Evolutionary conservation across 2,329 filamentous ascomycete species (phyloP).

Genomic region (Aspergillus udagawae): DNA sequence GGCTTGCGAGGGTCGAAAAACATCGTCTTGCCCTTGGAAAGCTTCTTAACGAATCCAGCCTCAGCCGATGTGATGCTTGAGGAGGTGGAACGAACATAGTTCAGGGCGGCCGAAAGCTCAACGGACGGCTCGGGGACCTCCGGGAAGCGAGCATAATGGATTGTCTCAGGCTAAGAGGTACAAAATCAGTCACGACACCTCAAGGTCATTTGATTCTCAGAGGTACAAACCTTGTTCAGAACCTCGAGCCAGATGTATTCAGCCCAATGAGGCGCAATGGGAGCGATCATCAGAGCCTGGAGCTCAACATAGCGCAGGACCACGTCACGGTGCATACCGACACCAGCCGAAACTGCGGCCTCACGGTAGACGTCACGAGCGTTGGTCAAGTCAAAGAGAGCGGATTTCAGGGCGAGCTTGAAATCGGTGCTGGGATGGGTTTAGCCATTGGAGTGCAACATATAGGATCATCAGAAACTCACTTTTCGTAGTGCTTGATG

Average conservation of each 20-base stretch:
- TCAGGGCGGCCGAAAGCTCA: slow-evolving; percentile 69
- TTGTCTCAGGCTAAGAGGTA: slow-evolving; percentile 54
- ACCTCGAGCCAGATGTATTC: slow-evolving; percentile 95
- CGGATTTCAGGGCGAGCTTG: slow-evolving; percentile 80
- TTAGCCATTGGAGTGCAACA: slow-evolving; percentile 9
- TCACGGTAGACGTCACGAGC: slow-evolving; percentile 90
- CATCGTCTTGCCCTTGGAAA: slow-evolving; percentile 84
- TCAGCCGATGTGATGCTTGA: slow-evolving; percentile 84
- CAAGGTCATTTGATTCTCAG: not conserved
- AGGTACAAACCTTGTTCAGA: slow-evolving; percentile 57
- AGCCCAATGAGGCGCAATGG: slow-evolving; percentile 87
- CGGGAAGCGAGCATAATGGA: slow-evolving; percentile 78
- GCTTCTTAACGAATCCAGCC: slow-evolving; percentile 70
- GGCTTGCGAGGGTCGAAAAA: slow-evolving; percentile 85
- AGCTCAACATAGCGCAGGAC: slow-evolving; percentile 78
- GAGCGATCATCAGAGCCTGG: slow-evolving; percentile 75
- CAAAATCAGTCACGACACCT: not conserved
- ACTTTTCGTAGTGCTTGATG: slow-evolving; percentile 69
- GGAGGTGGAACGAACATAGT: slow-evolving; percentile 71
- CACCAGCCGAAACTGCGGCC: slow-evolving; percentile 67
- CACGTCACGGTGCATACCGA: slow-evolving; percentile 82
- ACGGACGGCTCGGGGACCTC: slow-evolving; percentile 62
- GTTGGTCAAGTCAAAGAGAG: slow-evolving; percentile 84
- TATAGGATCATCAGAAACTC: slow-evolving; percentile 24
- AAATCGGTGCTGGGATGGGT: slow-evolving; percentile 59